Conservation (phyloP, 192 early-diverging fungal species). For the Pilobolus umbonatus region DNA sequence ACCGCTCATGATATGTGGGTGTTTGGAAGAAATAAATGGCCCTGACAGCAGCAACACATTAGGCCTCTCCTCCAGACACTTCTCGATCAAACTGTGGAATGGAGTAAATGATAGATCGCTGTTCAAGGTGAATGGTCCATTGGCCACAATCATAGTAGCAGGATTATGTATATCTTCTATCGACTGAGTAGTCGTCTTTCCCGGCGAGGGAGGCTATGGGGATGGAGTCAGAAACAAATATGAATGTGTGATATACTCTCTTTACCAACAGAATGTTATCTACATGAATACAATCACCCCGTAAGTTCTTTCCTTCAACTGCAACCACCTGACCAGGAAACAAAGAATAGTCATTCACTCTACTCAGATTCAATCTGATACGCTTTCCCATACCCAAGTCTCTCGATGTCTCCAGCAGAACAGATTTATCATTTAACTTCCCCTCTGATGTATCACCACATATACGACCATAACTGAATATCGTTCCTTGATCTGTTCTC, state of each 20-base stretch:
- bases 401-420: conserved; percentile 80
- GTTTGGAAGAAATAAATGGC: conserved; percentile 61
- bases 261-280: conserved; percentile 18
- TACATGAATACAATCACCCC: conserved; percentile 51
- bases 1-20: conserved; percentile 54
- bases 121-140: conserved; percentile 84
- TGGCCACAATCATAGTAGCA: conserved; percentile 66
- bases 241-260: neutral
- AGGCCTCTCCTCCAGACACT: conserved; percentile 57
- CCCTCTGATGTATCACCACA: conserved; percentile 56
- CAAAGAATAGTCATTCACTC: conserved; percentile 58
- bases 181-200: too few species aligned
- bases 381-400: conserved; percentile 67
- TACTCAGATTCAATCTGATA: conserved; percentile 57
- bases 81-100: conserved; percentile 67
- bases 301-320: conserved; percentile 13
- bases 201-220: conserved; percentile 45
- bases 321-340: conserved; percentile 78
- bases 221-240: conserved; percentile 12
- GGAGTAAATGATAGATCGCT: conserved; percentile 80
- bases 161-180: too few species aligned
- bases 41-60: conserved; percentile 81
- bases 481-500: conserved; percentile 19
- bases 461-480: conserved; percentile 57
- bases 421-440: conserved; percentile 63